These are phyloP conservation scores for Albatrellus ellisii DNA, from an alignment of 768 basidiomycete species.

Conservation along the genomic window DNA sequence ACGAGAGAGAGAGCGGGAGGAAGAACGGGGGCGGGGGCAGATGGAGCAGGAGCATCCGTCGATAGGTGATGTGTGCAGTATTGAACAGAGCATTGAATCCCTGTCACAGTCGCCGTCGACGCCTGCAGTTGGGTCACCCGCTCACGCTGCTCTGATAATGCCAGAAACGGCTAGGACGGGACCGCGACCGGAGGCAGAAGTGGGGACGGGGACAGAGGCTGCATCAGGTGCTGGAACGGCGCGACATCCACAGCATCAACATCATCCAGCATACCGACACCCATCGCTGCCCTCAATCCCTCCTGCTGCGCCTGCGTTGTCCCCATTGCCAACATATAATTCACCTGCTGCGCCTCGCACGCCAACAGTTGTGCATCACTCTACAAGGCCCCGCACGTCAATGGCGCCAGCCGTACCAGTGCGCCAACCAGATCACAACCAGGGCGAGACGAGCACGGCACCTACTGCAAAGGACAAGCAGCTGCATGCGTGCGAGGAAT, in stretches of 20 bases:
- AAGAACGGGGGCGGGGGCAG: neutral
- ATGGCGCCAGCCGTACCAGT: too few species aligned
- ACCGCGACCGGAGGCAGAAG: neutral
- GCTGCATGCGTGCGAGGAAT: conserved; percentile 58
- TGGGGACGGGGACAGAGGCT: neutral
- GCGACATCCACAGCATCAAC: conserved; percentile 3
- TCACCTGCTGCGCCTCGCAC: neutral
- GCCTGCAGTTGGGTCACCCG: neutral
- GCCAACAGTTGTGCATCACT: conserved; percentile 3
- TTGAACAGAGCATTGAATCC: conserved; percentile 3
- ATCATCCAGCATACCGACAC: conserved; percentile 6
- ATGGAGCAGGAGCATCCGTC: conserved; percentile 8
- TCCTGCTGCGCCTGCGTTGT: neutral
- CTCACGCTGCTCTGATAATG: neutral
- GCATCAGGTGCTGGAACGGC: neutral
- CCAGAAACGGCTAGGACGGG: too few species aligned
- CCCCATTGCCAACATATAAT: neutral
- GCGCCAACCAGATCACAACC: too few species aligned
- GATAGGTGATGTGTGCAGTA: conserved; percentile 5
- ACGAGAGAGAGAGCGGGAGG: conserved; percentile 12
- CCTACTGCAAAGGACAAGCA: conserved; percentile 19
- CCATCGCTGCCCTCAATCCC: conserved; percentile 1
- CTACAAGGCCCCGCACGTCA: too few species aligned
- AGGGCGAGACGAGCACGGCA: conserved; percentile 16
- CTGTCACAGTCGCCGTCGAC: neutral